Conservation (phyloP, 2,329 filamentous ascomycete genomes). For the Calcarisporium arbuscula region DNA sequence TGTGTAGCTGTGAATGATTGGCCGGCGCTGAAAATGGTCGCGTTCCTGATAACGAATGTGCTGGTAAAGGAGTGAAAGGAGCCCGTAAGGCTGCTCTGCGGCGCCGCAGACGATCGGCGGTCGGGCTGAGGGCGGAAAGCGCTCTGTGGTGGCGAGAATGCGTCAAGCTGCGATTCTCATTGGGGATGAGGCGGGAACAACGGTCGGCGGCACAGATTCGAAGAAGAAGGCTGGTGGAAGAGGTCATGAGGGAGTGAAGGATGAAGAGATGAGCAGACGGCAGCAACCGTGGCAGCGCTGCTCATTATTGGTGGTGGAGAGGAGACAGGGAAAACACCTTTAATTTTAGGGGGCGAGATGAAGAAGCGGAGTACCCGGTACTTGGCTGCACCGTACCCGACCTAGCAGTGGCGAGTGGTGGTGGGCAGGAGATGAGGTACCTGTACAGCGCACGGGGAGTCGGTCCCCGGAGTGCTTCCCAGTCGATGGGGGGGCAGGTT, state of each 20-base stretch:
- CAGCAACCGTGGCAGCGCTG: conserved; percentile 11
- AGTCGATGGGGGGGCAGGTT: too few relatives aligned
- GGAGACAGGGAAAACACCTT: neutral
- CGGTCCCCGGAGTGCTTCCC: too few relatives aligned
- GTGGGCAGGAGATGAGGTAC: too few relatives aligned
- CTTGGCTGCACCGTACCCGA: too few relatives aligned
- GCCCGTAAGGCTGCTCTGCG: conserved; percentile 29
- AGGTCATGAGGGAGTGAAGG: conserved; percentile 35
- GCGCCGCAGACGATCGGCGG: conserved; percentile 31
- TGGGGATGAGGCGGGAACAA: conserved; percentile 37
- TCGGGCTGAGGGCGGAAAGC: conserved; percentile 37
- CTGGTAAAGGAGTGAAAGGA: conserved; percentile 31
- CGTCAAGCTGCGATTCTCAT: conserved; percentile 37
- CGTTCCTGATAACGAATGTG: too few relatives aligned
- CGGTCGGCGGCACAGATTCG: conserved; percentile 41
- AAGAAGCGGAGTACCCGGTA: too few relatives aligned
- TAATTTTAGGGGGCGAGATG: too few relatives aligned
- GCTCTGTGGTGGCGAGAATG: conserved; percentile 32
- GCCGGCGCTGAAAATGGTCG: conserved; percentile 24
- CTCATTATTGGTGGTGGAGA: conserved; percentile 11
- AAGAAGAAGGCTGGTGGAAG: conserved; percentile 37
- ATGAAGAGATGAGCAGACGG: conserved; percentile 14
- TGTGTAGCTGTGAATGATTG: conserved; percentile 17
- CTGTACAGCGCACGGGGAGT: too few relatives aligned
- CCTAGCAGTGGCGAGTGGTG: too few relatives aligned